phyloP scores from a whole-genome alignment of 305 asterid genomes.

The Petunia hybrid region DNA sequence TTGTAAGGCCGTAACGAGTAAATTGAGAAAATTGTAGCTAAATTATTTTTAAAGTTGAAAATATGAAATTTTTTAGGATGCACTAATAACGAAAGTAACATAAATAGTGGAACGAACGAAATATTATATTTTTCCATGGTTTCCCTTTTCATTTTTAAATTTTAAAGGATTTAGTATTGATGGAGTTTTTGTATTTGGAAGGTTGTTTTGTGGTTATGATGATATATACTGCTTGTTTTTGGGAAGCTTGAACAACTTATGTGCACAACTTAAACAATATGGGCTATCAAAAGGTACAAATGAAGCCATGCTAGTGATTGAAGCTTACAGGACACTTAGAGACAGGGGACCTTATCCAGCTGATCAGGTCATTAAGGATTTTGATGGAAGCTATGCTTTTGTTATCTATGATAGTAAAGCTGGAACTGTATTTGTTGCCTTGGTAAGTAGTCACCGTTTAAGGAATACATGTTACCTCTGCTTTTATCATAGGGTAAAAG shows the following conservation, averaged over 20 bases:
- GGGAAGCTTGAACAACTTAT: conserved; percentile 79
- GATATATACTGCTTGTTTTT: conserved; percentile 72
- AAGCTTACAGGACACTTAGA: conserved; percentile 78
- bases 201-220: conserved; percentile 74
- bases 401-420: conserved; percentile 73
- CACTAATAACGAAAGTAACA: too few relatives aligned
- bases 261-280: conserved; percentile 70
- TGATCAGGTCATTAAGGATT: conserved; percentile 82
- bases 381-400: conserved; percentile 82
- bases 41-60: too few relatives aligned
- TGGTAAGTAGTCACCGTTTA: conserved; percentile 43
- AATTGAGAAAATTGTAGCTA: too few relatives aligned
- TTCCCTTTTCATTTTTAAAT: not conserved
- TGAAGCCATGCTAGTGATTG: conserved; percentile 84
- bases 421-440: conserved; percentile 78
- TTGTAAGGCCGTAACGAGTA: too few relatives aligned
- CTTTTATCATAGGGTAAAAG: too few relatives aligned
- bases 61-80: too few relatives aligned
- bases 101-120: too few relatives aligned
- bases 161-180: not conserved
- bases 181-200: conserved; percentile 27
- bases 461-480: too few relatives aligned
- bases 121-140: too few relatives aligned
- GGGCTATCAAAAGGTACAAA: conserved; percentile 63
- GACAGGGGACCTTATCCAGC: conserved; percentile 94